These are phyloP conservation scores for Boletus sp. DNA, from an alignment of 768 basidiomycete species.

Conservation along the genomic window DNA sequence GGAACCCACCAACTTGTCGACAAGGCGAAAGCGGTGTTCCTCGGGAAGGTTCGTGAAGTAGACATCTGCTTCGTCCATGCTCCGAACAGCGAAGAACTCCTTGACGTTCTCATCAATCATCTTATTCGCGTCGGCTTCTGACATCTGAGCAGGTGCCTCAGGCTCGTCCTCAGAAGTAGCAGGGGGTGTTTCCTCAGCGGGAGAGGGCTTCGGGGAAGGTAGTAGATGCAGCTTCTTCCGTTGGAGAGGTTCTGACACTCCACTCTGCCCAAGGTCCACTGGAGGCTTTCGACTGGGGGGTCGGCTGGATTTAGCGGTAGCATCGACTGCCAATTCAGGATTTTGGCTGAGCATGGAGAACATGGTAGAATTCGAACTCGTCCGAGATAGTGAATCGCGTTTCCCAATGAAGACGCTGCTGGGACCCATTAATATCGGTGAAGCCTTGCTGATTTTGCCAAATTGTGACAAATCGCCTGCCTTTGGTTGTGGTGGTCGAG, in stretches of 20 bases:
- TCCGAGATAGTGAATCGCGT: conserved; percentile 73
- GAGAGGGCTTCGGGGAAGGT: conserved; percentile 67
- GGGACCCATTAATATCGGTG: conserved; percentile 77
- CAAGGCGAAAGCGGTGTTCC: conserved; percentile 58
- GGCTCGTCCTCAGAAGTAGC: conserved; percentile 50
- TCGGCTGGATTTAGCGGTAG: conserved; percentile 48
- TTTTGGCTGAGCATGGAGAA: conserved; percentile 79
- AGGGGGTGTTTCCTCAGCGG: conserved; percentile 45
- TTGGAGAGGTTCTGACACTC: conserved; percentile 47
- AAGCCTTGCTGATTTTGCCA: conserved; percentile 76
- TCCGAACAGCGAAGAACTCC: conserved; percentile 84
- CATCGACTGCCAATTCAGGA: conserved; percentile 53
- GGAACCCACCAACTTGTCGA: conserved; percentile 69
- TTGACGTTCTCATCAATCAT: conserved; percentile 80
- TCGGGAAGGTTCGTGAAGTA: conserved; percentile 77
- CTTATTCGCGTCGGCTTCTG: conserved; percentile 62
- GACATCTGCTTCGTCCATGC: conserved; percentile 80
- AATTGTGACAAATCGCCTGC: conserved; percentile 86
- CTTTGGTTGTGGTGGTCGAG: conserved; percentile 65
- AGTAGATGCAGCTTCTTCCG: conserved; percentile 71
- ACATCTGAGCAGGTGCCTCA: conserved; percentile 48
- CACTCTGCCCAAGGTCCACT: conserved; percentile 45
- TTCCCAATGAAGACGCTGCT: conserved; percentile 82
- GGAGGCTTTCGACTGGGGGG: conserved; percentile 49
- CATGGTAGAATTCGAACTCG: conserved; percentile 81